Evolutionary conservation across 2,329 filamentous ascomycete species (phyloP).

Genomic region (Talaromyces piceae): DNA sequence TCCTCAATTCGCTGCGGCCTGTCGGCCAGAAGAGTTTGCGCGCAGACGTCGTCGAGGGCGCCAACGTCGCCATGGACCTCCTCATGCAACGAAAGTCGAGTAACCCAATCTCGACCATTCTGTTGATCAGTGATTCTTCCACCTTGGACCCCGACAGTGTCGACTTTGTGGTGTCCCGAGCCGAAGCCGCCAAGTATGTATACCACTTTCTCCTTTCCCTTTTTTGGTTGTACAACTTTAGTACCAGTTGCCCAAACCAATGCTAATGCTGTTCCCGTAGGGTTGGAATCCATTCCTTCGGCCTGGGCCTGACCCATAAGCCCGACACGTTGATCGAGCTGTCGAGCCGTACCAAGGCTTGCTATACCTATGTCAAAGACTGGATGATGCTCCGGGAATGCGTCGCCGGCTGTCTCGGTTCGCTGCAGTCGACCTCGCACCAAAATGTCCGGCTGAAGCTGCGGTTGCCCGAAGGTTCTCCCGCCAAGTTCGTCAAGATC

Average conservation of each 20-base stretch:
- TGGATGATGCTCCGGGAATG: constrained; percentile 99
- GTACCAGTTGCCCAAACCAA: too few relatives aligned
- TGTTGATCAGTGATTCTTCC: constrained; percentile 95
- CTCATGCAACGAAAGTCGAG: constrained; percentile 96
- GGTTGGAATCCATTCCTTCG: constrained; percentile 94
- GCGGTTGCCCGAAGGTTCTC: constrained; percentile 87
- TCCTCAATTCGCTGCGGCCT: constrained; percentile 79
- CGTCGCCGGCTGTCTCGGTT: constrained; percentile 83
- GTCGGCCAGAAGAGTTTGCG: constrained; percentile 95
- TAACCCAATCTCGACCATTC: constrained; percentile 89
- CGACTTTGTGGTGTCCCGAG: constrained; percentile 93
- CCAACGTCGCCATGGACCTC: constrained; percentile 96
- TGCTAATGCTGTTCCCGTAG: constrained; percentile 36
- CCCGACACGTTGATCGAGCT: constrained; percentile 98
- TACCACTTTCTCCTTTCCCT: neutral
- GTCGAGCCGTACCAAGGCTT: constrained; percentile 89
- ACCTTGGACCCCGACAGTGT: constrained; percentile 92
- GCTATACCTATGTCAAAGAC: constrained; percentile 97
- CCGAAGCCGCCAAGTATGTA: constrained; percentile 88
- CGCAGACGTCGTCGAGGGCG: constrained; percentile 93
- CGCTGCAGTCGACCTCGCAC: constrained; percentile 90
- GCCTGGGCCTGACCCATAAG: constrained; percentile 92
- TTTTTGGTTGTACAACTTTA: too few relatives aligned
- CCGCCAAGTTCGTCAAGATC: constrained; percentile 97
- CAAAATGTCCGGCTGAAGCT: constrained; percentile 97